These are phyloP conservation scores for Syzygium aromaticum DNA, from an alignment of 345 rosid genomes.

Conservation along the genomic window DNA sequence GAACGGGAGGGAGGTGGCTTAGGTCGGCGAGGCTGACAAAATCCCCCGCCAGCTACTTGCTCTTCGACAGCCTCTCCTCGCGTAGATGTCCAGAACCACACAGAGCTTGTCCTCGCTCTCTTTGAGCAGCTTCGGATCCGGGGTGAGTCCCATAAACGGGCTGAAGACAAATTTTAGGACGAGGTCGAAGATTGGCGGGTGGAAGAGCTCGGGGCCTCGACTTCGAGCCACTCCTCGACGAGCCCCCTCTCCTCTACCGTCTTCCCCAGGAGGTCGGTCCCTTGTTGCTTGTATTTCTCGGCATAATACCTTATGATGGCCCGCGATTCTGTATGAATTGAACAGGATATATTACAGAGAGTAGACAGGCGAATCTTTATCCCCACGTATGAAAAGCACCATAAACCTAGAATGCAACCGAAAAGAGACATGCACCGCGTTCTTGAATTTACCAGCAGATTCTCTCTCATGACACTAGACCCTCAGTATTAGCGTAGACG, in stretches of 20 bases:
- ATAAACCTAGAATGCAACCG: neutral
- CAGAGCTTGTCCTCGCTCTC: conserved; percentile 59
- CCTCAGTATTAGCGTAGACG: neutral
- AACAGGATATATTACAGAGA: neutral
- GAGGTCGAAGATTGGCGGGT: conserved; percentile 34
- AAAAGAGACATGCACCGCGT: neutral
- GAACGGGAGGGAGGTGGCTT: conserved; percentile 63
- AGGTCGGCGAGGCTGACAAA: conserved; percentile 71
- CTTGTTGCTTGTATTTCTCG: conserved; percentile 48
- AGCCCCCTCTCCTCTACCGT: conserved; percentile 37
- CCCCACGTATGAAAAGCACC: neutral
- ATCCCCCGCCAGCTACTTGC: conserved; percentile 60
- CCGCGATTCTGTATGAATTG: conserved; percentile 40
- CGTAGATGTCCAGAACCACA: conserved; percentile 46
- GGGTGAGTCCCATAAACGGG: conserved; percentile 25
- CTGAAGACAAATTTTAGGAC: conserved; percentile 33
- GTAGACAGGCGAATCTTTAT: neutral
- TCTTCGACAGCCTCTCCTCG: conserved; percentile 49
- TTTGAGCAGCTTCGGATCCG: conserved; percentile 36
- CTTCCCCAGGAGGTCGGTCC: conserved; percentile 31
- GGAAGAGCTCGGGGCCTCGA: conserved; percentile 48
- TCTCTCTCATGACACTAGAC: neutral
- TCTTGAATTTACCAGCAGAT: neutral
- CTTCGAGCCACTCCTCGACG: conserved; percentile 68
- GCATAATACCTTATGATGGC: conserved; percentile 65